Conservation (phyloP, 2,329 filamentous ascomycete genomes). For the Trichothecium roseum region DNA sequence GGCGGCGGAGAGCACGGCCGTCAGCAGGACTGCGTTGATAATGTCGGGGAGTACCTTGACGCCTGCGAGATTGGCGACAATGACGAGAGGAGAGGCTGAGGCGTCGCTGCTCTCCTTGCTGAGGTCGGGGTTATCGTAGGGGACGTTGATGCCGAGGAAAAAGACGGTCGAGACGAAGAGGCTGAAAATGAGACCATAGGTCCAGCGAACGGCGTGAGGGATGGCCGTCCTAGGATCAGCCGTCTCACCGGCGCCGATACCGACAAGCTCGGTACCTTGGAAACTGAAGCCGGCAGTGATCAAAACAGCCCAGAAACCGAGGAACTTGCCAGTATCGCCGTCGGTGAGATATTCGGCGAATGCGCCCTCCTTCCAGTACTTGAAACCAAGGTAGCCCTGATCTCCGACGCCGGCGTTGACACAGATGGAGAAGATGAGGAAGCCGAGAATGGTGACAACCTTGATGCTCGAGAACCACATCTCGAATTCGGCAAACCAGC, state of each 20-base stretch:
- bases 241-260: conserved; percentile 69
- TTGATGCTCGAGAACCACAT: conserved; percentile 73
- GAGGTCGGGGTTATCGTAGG: conserved; percentile 47
- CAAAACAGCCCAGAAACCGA: conserved; percentile 55
- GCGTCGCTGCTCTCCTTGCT: conserved; percentile 42
- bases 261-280: conserved; percentile 67
- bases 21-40: conserved; percentile 69
- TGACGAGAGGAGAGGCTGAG: conserved; percentile 55
- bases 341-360: conserved; percentile 51
- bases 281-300: conserved; percentile 61
- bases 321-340: conserved; percentile 48
- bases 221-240: conserved; percentile 62
- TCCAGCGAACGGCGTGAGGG: conserved; percentile 61
- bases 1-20: conserved; percentile 67
- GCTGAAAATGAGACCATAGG: conserved; percentile 63
- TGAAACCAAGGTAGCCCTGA: conserved; percentile 64
- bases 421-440: conserved; percentile 67
- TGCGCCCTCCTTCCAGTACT: conserved; percentile 62
- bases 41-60: conserved; percentile 55
- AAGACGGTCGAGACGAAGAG: conserved; percentile 57
- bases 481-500: conserved; percentile 66
- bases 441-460: conserved; percentile 62
- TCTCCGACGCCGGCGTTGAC: conserved; percentile 61
- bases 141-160: conserved; percentile 63
- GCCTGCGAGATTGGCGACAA: conserved; percentile 50